Conservation (phyloP, 2,329 filamentous ascomycete genomes). For the Fusarium torulosum region DNA sequence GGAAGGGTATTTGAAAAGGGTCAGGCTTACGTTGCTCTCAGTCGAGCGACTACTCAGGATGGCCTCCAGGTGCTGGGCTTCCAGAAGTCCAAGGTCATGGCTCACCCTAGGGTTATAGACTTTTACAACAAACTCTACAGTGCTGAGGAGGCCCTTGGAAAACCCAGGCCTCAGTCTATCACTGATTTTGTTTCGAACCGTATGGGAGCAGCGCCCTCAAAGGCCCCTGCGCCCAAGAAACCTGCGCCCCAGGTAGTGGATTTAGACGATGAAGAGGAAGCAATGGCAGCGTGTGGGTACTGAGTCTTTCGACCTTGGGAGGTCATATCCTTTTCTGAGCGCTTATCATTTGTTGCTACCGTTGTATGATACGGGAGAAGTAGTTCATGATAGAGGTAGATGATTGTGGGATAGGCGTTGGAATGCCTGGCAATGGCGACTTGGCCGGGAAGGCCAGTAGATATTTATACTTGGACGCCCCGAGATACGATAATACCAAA, state of each 20-base stretch:
- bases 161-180: slow-evolving; percentile 51
- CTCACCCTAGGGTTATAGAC: slow-evolving; percentile 84
- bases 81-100: slow-evolving; percentile 91
- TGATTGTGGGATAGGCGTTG: slow-evolving; percentile 28
- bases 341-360: slow-evolving; percentile 13
- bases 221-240: slow-evolving; percentile 35
- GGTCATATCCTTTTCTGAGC: slow-evolving; percentile 8
- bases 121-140: slow-evolving; percentile 89
- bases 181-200: slow-evolving; percentile 56
- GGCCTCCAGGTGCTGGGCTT: slow-evolving; percentile 92
- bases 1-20: slow-evolving; percentile 96
- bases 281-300: slow-evolving; percentile 61
- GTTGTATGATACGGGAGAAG: slow-evolving; percentile 26
- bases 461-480: slow-evolving; percentile 31
- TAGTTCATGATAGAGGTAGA: slow-evolving; percentile 17
- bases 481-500: slow-evolving; percentile 36
- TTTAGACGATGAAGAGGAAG: slow-evolving; percentile 65
- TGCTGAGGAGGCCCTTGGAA: slow-evolving; percentile 67
- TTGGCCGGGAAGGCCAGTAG: slow-evolving; percentile 34
- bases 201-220: slow-evolving; percentile 46
- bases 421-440: slow-evolving; percentile 14
- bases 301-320: slow-evolving; percentile 12
- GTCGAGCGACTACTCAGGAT: slow-evolving; percentile 87
- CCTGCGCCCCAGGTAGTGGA: slow-evolving; percentile 44
- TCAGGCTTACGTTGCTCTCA: slow-evolving; percentile 96